Percentiles rank a stretch among this genome's conserved stretches.
These are phyloP conservation scores for Millerozyma acaciae DNA, from an alignment of 805 yeast species.

Conservation along the genomic window DNA sequence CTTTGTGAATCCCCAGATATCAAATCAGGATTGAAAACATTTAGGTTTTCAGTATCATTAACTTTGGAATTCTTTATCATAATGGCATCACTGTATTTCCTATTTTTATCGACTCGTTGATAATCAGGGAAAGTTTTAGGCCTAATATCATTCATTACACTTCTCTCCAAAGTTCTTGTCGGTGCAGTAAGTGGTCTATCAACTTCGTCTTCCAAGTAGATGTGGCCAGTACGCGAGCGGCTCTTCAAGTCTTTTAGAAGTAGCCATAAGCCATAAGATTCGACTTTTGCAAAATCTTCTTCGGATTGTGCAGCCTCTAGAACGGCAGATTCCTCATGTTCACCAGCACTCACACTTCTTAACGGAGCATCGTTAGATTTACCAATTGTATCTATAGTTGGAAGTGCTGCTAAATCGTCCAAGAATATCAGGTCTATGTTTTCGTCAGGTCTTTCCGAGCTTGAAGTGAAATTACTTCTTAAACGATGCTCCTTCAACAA, in stretches of 20 bases:
- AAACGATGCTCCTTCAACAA: constrained; percentile 18
- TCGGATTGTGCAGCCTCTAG: background rate
- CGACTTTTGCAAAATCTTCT: constrained; percentile 14
- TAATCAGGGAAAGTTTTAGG: no score
- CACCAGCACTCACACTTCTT: background rate
- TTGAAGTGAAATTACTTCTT: constrained; percentile 16
- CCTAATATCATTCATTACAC: no score
- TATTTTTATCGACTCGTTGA: no score
- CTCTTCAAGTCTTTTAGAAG: constrained; percentile 29
- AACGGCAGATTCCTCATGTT: background rate
- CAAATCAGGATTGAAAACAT: no score
- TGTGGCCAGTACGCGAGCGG: constrained; percentile 17
- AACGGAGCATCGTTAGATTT: no score
- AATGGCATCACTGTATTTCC: no score
- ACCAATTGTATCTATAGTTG: constrained; percentile 24
- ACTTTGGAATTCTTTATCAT: no score
- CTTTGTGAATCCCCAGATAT: no score
- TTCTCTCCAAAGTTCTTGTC: no score
- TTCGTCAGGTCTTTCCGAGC: constrained; percentile 2
- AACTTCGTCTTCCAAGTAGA: constrained; percentile 7
- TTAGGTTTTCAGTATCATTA: no score
- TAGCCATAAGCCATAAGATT: constrained; percentile 31
- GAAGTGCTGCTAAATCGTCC: constrained; percentile 19
- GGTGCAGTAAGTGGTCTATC: constrained; percentile 13
- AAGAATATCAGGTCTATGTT: constrained; percentile 12